Evolutionary conservation across 257 asterid genomes (phyloP).

Genomic region (Echites panduratus): DNA sequence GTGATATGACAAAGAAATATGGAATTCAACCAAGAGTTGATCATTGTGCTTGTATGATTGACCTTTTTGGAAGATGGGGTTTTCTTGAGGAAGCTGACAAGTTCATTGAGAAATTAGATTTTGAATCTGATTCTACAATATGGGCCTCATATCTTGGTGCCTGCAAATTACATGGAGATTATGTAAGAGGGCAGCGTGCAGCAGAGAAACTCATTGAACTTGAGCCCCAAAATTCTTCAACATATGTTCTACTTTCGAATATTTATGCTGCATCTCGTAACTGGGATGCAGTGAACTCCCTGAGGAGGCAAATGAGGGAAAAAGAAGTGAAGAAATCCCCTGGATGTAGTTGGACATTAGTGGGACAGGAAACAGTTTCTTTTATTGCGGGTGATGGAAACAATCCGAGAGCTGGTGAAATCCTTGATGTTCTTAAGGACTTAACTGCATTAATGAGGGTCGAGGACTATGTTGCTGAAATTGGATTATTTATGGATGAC

Average conservation of each 20-base stretch:
- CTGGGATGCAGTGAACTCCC: conserved; percentile 61
- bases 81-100: conserved; percentile 68
- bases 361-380: conserved; percentile 23
- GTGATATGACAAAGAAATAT: conserved; percentile 40
- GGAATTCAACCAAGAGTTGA: conserved; percentile 58
- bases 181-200: conserved; percentile 57
- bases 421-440: conserved; percentile 23
- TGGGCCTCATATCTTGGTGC: conserved; percentile 83
- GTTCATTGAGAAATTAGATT: conserved; percentile 47
- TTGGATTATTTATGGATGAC: conserved; percentile 10
- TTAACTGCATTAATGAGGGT: conserved; percentile 31
- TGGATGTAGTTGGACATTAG: conserved; percentile 62
- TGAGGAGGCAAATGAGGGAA: conserved; percentile 61
- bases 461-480: conserved; percentile 18
- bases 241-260: conserved; percentile 73
- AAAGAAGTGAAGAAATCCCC: conserved; percentile 61
- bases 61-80: conserved; percentile 89
- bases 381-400: conserved; percentile 36
- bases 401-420: conserved; percentile 29
- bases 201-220: conserved; percentile 70
- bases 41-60: conserved; percentile 89
- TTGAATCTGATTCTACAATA: conserved; percentile 65
- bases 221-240: conserved; percentile 67
- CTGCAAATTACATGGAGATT: conserved; percentile 88
- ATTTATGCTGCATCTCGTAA: conserved; percentile 77